Evolutionary conservation across 306 rosid genomes (phyloP).

Genomic region (Pyrus communis): DNA sequence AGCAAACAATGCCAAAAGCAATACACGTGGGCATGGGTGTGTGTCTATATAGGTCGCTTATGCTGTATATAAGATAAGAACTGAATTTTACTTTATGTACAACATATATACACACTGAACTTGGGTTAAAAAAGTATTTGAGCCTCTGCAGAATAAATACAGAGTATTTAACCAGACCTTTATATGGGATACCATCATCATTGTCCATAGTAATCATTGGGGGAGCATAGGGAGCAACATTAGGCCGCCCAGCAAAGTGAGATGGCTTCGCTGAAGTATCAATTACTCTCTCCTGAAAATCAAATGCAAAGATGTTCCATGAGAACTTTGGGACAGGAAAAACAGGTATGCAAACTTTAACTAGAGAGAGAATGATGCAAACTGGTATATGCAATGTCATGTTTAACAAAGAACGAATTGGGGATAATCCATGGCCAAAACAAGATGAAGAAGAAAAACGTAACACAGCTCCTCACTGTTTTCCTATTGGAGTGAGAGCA

Average conservation of each 20-base stretch:
- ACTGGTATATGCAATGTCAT: background rate
- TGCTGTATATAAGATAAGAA: background rate
- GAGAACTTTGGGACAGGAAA: constrained; percentile 4
- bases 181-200: constrained; percentile 77
- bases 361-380: background rate
- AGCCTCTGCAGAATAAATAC: background rate
- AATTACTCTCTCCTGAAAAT: constrained; percentile 69
- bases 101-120: background rate
- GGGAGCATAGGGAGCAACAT: constrained; percentile 65
- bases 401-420: background rate
- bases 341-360: background rate
- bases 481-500: background rate
- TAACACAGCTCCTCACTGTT: background rate
- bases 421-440: background rate
- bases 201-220: constrained; percentile 65
- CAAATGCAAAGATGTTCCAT: constrained; percentile 1
- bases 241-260: constrained; percentile 60
- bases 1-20: background rate
- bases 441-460: background rate
- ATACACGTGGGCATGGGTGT: background rate
- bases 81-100: too few relatives aligned
- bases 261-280: constrained; percentile 73
- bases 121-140: background rate
- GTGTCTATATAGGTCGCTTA: background rate
- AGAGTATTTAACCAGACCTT: constrained; percentile 38